A percentile compares a stretch with the other conserved stretches of the same genome.
Conservation (phyloP, 2,329 filamentous ascomycete genomes). For the Colletotrichum cordylinicola region DNA sequence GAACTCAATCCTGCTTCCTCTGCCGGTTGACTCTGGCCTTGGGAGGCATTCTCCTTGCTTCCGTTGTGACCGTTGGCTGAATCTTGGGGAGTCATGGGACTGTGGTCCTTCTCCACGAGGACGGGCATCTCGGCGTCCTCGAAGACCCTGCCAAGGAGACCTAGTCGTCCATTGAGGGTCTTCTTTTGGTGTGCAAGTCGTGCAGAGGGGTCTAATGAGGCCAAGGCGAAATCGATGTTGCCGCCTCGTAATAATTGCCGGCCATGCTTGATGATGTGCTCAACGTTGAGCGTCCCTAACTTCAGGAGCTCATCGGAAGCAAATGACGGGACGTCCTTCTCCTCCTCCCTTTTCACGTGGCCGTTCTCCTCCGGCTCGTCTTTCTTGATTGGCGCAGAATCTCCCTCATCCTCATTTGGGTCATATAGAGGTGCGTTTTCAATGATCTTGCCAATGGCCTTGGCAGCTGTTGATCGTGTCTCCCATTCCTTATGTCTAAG, state of each 20-base stretch:
- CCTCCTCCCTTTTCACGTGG: constrained; percentile 67
- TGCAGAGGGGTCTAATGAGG: constrained; percentile 79
- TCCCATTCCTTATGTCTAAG: constrained; percentile 97
- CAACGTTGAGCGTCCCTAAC: constrained; percentile 78
- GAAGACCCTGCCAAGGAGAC: constrained; percentile 82
- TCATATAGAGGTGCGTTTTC: constrained; percentile 88
- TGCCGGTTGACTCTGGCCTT: constrained; percentile 43
- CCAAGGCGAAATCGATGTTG: constrained; percentile 84
- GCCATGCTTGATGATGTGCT: constrained; percentile 81
- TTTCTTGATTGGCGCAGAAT: constrained; percentile 46
- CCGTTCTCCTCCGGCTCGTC: constrained; percentile 48
- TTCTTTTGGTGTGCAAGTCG: constrained; percentile 90
- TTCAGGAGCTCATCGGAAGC: constrained; percentile 68
- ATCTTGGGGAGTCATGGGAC: constrained; percentile 52
- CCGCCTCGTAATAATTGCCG: constrained; percentile 85
- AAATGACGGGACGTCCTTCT: constrained; percentile 48
- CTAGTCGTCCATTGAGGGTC: constrained; percentile 80
- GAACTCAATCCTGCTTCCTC: constrained; percentile 84
- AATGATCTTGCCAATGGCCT: constrained; percentile 92
- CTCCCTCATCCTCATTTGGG: constrained; percentile 77
- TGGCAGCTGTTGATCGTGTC: constrained; percentile 89
- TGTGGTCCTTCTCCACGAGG: constrained; percentile 54
- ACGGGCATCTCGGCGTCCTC: constrained; percentile 79
- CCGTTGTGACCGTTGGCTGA: constrained; percentile 37
- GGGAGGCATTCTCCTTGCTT: constrained; percentile 38